These are phyloP conservation scores for Pezicula rhizophila DNA, from an alignment of 2,329 filamentous ascomycete species.

Conservation along the genomic window DNA sequence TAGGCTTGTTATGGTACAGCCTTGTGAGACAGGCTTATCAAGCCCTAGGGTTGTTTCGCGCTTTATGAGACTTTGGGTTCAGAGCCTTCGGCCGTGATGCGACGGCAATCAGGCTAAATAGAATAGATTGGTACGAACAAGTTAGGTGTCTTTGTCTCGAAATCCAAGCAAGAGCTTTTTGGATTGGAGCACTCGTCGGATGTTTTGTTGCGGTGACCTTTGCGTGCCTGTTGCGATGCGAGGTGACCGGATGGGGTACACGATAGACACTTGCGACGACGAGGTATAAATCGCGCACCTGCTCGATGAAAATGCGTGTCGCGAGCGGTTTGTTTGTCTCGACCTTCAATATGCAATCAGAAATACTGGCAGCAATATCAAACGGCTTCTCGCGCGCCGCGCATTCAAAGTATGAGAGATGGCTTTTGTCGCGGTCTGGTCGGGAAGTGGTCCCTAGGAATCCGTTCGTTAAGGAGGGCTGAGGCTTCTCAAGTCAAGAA, in stretches of 20 bases:
- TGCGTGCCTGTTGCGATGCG: background rate
- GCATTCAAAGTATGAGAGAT: slow-evolving; percentile 5
- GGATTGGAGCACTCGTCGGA: slow-evolving; percentile 13
- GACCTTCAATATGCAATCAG: slow-evolving; percentile 3
- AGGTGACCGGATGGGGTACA: slow-evolving; percentile 4
- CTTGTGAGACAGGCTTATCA: slow-evolving; percentile 12
- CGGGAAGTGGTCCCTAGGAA: slow-evolving; percentile 4
- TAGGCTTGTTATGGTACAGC: slow-evolving; percentile 32
- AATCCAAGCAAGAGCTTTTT: background rate
- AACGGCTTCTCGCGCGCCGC: slow-evolving; percentile 7
- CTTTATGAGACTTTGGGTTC: background rate
- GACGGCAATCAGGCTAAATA: slow-evolving; percentile 20
- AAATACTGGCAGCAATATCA: background rate
- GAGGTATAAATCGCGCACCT: slow-evolving; percentile 11
- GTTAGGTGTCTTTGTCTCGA: slow-evolving; percentile 5
- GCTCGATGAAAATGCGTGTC: slow-evolving; percentile 14
- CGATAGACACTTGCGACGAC: slow-evolving; percentile 12
- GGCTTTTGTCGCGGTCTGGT: slow-evolving; percentile 1
- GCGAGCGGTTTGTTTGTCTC: slow-evolving; percentile 6
- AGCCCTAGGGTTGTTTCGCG: background rate
- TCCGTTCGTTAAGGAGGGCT: slow-evolving; percentile 10
- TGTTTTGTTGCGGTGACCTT: slow-evolving; percentile 1
- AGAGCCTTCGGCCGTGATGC: slow-evolving; percentile 10
- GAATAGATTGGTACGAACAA: slow-evolving; percentile 3
- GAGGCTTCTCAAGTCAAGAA: slow-evolving; percentile 17